Evolutionary conservation across 345 rosid genomes (phyloP), one percentile per base, ranked within the genome.

Genomic region (Anastatica hierochuntica): DNA sequence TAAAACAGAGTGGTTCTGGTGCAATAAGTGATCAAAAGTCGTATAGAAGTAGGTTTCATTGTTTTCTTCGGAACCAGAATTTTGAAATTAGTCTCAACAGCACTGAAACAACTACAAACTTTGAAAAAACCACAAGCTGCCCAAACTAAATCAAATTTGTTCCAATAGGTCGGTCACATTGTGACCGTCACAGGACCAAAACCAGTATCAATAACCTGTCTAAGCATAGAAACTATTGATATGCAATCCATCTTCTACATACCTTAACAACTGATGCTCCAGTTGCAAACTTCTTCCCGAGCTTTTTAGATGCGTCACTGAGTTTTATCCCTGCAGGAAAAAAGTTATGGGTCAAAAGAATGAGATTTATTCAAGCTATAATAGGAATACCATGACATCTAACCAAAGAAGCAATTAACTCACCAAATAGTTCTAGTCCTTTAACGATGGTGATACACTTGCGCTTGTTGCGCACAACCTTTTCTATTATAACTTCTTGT

Each of bases 221-320:
- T 64, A 30, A 23, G 51, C 16, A 40, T 14, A 47, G 6, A 55
- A 41, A 44, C 15, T 17, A 54, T 7, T 24, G 4, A 26, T 14
- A 8, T 41, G 30, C 23, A 47, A 55, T 33, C 6, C 31, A 37
- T 48, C 29, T 10, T 64, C 46, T 11, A 56, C 68, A 53, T 26
- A 90, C 98, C 98, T 90, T 90, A 43, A 90, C 95, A 62, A 87
- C 96, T 10, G 98, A 90, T 40, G 98, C 96, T 56, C 96, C 96
- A 7, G 98, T 90, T 40, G 96, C 96, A 70, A 87, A 90, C 81
- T 90, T 90, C 66, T 88, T 88, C 60, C 98, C 98, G 5, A 90
- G 87, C 66, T 81, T 90, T 70, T 90, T 90, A 3, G 96, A 81
- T 20, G 98, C 98, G 16, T 90, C 96, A 48, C 84, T 84, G 18